Evolutionary conservation across 208 protist species (phyloP), one percentile per base, ranked within the genome.

Genomic region (Tritrichomonas musculus): DNA sequence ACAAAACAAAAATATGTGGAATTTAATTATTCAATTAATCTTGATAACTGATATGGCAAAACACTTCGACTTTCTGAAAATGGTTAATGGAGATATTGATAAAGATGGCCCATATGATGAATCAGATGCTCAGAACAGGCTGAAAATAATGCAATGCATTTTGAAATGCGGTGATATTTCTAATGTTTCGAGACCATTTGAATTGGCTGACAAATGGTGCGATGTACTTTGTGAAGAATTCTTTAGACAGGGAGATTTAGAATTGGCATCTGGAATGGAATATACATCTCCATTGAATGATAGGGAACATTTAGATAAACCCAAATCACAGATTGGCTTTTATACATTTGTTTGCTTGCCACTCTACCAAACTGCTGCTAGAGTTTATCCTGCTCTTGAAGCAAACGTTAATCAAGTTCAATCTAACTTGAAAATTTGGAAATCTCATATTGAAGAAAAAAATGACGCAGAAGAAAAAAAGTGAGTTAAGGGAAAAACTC

Each of bases 1-100:
- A 20, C 75, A 95, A 92, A 96, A 94, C 69, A 66, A 72, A 9
- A 50, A 94, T 20, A 30, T 96, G 22, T 94, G 95, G 36, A 75
- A 84, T 5, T 60, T 92, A 33, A 93, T 96, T 36, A 92, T 95
- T 72, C 47, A 94, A 11, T 66, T 94, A 33, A 95, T 96, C 50
- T 80, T 96, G 3, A 88, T 94, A 22, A 96, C 96, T 13, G 95
- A 96, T 93, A 96, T 96, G 94, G 44, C 44, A 1, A 82, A 88
- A 25, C 96, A 96, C 92, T 95, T 96, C 47, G 92, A 72, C 14
- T 82, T 95, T 47, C 39, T 94, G 1, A 72, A 92, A 88, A 30
- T 94, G 5, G 39, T 33, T 14, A 88, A 88, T 39, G 73, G 11
- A 9, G 36, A 47, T 20, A 84, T 84, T 11, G 73, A 84, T 84